Evolutionary conservation across 2,329 filamentous ascomycete species (phyloP).

Genomic region (Myriosclerotinia curreyana): DNA sequence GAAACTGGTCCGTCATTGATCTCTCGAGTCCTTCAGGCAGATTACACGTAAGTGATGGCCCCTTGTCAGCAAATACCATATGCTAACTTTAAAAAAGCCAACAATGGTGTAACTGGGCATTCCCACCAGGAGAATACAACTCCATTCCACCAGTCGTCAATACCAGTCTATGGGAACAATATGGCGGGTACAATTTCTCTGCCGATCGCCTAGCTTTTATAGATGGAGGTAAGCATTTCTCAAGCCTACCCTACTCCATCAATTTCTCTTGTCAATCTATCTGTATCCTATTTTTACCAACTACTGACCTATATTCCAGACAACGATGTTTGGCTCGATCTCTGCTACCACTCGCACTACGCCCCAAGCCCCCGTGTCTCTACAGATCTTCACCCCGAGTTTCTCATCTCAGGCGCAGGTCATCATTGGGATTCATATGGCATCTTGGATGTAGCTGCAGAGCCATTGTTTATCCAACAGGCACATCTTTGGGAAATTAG

Average conservation of each 20-base stretch:
- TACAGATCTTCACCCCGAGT: conserved; percentile 47
- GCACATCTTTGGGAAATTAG: conserved; percentile 51
- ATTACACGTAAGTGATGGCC: conserved; percentile 47
- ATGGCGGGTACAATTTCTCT: conserved; percentile 47
- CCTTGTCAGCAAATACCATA: neutral
- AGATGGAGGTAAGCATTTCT: conserved; percentile 44
- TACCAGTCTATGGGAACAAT: conserved; percentile 44
- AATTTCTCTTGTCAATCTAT: neutral
- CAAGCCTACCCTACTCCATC: neutral
- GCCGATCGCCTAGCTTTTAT: conserved; percentile 50
- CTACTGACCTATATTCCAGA: conserved; percentile 17
- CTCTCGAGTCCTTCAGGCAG: conserved; percentile 46
- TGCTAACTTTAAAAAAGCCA: conserved; percentile 23
- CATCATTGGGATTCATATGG: conserved; percentile 48
- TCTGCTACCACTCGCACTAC: conserved; percentile 50
- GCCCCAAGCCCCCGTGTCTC: conserved; percentile 42
- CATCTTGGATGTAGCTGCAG: conserved; percentile 41
- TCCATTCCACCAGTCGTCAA: conserved; percentile 46
- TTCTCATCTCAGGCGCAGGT: conserved; percentile 49
- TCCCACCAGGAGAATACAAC: conserved; percentile 47
- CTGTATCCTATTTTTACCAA: neutral
- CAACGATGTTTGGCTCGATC: conserved; percentile 51
- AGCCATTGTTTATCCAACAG: conserved; percentile 51
- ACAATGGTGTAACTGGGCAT: conserved; percentile 55
- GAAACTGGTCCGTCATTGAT: conserved; percentile 46